Evolutionary conservation across 345 rosid genomes (phyloP).

Genomic region (Excoecaria cochinchinensis): DNA sequence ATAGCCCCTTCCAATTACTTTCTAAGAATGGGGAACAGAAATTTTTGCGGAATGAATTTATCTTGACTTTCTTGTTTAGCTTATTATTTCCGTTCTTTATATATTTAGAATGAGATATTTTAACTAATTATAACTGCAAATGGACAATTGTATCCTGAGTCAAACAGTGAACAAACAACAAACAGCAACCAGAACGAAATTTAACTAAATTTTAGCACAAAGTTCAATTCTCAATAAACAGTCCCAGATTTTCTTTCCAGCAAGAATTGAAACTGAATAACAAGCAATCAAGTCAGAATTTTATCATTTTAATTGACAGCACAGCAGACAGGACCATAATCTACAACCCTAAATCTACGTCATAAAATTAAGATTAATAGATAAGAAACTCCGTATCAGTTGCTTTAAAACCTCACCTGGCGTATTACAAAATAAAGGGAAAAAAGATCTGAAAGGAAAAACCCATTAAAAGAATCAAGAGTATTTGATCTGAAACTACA

Average conservation of each 20-base stretch:
- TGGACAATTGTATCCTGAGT: neutral
- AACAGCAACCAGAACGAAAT: neutral
- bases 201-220: neutral
- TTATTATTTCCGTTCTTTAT: neutral
- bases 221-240: no score
- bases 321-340: no score
- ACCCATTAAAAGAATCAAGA: no score
- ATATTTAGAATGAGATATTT: neutral
- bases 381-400: neutral
- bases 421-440: neutral
- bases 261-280: no score
- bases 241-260: no score
- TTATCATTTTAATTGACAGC: neutral
- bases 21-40: neutral
- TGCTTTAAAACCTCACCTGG: neutral
- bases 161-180: neutral
- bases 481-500: neutral
- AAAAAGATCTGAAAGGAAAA: no score
- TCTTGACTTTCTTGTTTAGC: neutral
- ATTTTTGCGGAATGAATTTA: neutral
- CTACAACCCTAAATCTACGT: no score
- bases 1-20: neutral
- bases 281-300: no score
- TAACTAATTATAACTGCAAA: neutral
- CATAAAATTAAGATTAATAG: no score